These are phyloP conservation scores for Wallemia ichthyophaga DNA, from an alignment of 1,284 basidiomycete genomes.

Conservation along the genomic window DNA sequence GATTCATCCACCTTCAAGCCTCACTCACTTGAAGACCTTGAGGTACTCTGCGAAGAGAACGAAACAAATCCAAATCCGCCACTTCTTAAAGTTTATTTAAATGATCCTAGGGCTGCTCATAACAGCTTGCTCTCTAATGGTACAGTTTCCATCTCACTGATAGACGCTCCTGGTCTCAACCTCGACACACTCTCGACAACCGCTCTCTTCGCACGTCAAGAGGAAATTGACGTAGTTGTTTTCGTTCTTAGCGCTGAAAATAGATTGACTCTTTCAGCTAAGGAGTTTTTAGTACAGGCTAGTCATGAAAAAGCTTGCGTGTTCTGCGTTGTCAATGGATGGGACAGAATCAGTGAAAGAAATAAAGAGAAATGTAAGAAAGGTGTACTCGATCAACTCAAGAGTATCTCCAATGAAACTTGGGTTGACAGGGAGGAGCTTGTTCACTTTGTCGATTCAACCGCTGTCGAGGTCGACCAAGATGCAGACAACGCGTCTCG, in stretches of 20 bases:
- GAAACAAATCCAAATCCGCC: conserved; percentile 43
- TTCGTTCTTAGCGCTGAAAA: conserved; percentile 97
- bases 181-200: conserved; percentile 88
- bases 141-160: conserved; percentile 87
- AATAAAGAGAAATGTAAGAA: conserved; percentile 83
- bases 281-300: conserved; percentile 78
- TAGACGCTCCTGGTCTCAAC: conserved; percentile 93
- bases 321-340: conserved; percentile 98
- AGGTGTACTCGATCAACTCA: conserved; percentile 78
- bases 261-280: conserved; percentile 86
- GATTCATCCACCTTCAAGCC: conserved; percentile 50
- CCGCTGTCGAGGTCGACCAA: conserved; percentile 14
- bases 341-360: conserved; percentile 43
- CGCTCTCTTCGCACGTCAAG: conserved; percentile 76
- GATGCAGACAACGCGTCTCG: conserved; percentile 20
- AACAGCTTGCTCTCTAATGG: conserved; percentile 81
- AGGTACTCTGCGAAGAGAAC: conserved; percentile 36
- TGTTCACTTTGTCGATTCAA: conserved; percentile 93
- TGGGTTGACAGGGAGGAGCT: conserved; percentile 73
- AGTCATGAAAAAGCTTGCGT: conserved; percentile 92
- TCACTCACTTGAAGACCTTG: conserved; percentile 36
- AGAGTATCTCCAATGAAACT: conserved; percentile 63
- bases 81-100: conserved; percentile 55
- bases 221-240: conserved; percentile 95
- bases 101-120: conserved; percentile 35